A percentile compares a stretch with the other conserved stretches of the same genome.
Conservation (phyloP, 371 early-diverging fungal genomes). For the Mucor racemosus region DNA sequence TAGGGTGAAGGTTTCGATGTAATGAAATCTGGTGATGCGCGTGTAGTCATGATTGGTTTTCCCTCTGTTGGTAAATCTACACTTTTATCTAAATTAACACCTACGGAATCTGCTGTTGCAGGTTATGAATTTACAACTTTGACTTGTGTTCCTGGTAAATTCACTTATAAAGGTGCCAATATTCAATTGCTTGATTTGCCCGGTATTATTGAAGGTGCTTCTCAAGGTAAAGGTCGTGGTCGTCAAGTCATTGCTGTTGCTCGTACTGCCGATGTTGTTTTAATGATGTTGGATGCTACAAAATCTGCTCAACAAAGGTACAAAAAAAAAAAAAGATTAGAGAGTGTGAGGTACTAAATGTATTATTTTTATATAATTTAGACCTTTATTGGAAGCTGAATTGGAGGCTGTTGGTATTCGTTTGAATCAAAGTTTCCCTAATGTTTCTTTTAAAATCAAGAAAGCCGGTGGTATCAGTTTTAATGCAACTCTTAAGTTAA, state of each 20-base stretch:
- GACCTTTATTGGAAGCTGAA: slow-evolving; percentile 94
- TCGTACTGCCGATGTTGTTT: slow-evolving; percentile 95
- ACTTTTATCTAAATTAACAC: slow-evolving; percentile 93
- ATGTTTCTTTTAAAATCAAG: slow-evolving; percentile 96
- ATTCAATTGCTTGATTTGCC: slow-evolving; percentile 94
- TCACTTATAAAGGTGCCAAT: slow-evolving; percentile 97
- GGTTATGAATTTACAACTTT: slow-evolving; percentile 99
- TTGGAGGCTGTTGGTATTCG: slow-evolving; percentile 99
- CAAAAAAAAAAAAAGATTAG: slow-evolving; percentile 60
- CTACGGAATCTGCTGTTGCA: slow-evolving; percentile 92
- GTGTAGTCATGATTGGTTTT: slow-evolving; percentile 98
- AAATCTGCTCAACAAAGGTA: slow-evolving; percentile 84
- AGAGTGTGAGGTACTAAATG: background rate
- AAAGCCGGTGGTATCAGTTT: slow-evolving; percentile 98
- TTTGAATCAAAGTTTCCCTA: slow-evolving; percentile 91
- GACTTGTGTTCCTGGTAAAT: slow-evolving; percentile 98
- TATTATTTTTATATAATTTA: slow-evolving; percentile 19
- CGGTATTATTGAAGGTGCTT: slow-evolving; percentile 94
- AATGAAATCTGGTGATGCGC: slow-evolving; percentile 97
- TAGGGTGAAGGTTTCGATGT: slow-evolving; percentile 98
- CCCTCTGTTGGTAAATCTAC: slow-evolving; percentile 99
- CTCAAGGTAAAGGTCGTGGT: slow-evolving; percentile 98
- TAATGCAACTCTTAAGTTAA: slow-evolving; percentile 90
- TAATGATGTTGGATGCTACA: slow-evolving; percentile 99
- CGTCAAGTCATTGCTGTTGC: slow-evolving; percentile 97